A percentile compares a stretch with the other conserved stretches of the same genome.
phyloP scores from a whole-genome alignment of 139 green algal species.

The Raphidocelis subcapitata region DNA sequence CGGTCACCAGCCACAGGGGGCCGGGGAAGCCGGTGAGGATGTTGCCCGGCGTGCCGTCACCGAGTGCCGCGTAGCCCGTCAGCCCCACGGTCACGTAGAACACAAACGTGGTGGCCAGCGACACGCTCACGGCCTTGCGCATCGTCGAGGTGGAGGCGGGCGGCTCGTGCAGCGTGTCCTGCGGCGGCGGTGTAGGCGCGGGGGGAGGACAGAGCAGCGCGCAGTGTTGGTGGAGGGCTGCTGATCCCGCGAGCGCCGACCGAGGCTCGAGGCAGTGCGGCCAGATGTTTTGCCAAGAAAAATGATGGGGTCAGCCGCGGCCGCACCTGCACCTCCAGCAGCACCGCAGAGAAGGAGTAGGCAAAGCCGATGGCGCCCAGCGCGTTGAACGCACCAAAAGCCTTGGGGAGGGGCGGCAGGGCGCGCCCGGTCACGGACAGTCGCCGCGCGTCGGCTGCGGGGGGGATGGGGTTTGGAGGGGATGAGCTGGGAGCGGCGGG shows the following conservation, averaged over 20 bases:
- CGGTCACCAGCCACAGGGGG: conserved; percentile 35
- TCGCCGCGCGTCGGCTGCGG: conserved; percentile 13
- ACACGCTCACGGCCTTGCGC: conserved; percentile 44
- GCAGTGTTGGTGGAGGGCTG: no score
- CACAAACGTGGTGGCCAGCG: conserved; percentile 47
- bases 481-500: no score
- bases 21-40: conserved; percentile 56
- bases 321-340: background rate
- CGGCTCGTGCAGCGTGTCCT: conserved; percentile 47
- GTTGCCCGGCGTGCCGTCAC: conserved; percentile 46
- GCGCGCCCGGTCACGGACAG: conserved; percentile 4
- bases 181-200: background rate
- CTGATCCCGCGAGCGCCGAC: no score
- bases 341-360: conserved; percentile 28
- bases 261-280: no score
- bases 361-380: conserved; percentile 61
- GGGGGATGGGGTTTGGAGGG: no score
- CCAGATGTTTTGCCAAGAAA: no score
- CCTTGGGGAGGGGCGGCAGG: conserved; percentile 9
- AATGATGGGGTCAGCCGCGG: no score
- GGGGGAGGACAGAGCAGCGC: no score
- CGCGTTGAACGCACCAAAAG: conserved; percentile 55
- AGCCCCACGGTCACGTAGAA: conserved; percentile 60
- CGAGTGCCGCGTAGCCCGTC: conserved; percentile 56
- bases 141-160: conserved; percentile 42